Conservation (phyloP, 2,329 filamentous ascomycete species). For the Claviceps arundinis region DNA sequence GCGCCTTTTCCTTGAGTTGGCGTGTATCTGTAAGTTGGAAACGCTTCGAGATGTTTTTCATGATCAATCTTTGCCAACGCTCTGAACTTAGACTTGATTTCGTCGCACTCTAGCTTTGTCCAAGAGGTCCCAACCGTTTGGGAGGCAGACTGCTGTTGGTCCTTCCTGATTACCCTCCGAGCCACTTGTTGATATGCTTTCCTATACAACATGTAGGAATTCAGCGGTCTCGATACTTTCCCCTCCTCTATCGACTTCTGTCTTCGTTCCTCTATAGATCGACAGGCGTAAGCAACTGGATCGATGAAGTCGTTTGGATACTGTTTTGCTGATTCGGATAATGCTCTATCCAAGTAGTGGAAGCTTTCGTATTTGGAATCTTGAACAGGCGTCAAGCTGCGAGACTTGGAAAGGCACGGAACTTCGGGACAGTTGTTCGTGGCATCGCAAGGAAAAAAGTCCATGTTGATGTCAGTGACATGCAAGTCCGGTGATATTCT, state of each 20-base stretch:
- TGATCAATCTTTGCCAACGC: constrained; percentile 68
- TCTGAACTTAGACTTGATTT: constrained; percentile 63
- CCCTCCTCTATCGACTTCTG: constrained; percentile 16
- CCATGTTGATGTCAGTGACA: not conserved
- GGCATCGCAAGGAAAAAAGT: not conserved
- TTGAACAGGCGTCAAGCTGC: not conserved
- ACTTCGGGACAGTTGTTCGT: not conserved
- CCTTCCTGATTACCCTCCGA: constrained; percentile 64
- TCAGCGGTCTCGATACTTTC: constrained; percentile 69
- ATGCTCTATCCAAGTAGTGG: constrained; percentile 2
- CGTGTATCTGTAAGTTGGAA: constrained; percentile 89
- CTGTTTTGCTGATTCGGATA: constrained; percentile 2
- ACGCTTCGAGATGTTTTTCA: constrained; percentile 69
- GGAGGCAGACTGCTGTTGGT: constrained; percentile 90
- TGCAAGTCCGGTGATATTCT: not conserved
- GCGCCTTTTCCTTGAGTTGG: constrained; percentile 52
- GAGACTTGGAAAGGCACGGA: not conserved
- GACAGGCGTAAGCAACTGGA: constrained; percentile 2
- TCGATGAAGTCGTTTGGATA: constrained; percentile 1
- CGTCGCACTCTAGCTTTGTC: constrained; percentile 58
- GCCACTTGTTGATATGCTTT: constrained; percentile 82
- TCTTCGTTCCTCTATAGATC: constrained; percentile 4
- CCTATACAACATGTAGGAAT: constrained; percentile 95
- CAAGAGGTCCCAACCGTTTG: constrained; percentile 78
- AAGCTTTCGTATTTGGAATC: not conserved